phyloP scores from a whole-genome alignment of 306 rosid genomes.

The Vigna mungo region DNA sequence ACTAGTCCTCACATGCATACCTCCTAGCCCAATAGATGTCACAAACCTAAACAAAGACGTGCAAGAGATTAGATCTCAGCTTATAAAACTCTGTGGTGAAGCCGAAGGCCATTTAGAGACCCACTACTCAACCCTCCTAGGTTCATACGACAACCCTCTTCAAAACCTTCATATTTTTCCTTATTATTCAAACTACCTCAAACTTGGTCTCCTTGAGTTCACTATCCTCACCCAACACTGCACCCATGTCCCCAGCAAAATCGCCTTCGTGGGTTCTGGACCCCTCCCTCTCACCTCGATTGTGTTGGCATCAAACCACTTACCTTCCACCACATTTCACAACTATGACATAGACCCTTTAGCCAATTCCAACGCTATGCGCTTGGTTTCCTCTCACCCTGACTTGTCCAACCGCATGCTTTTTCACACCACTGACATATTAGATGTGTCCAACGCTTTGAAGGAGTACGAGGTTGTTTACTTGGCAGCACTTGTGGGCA shows the following conservation, averaged over 20 bases:
- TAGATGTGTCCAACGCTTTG: conserved; percentile 60
- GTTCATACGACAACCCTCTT: conserved; percentile 58
- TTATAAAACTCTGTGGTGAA: conserved; percentile 69
- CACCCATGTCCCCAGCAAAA: conserved; percentile 43
- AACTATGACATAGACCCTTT: conserved; percentile 72
- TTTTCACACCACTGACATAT: conserved; percentile 70
- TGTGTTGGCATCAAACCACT: conserved; percentile 76
- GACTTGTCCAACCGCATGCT: conserved; percentile 71
- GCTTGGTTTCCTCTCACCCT: conserved; percentile 59
- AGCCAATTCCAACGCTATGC: conserved; percentile 72
- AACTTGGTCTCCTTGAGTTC: conserved; percentile 78
- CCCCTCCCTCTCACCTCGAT: conserved; percentile 91
- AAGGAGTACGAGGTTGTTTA: conserved; percentile 72
- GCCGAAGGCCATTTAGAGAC: conserved; percentile 80
- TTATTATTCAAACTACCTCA: conserved; percentile 79
- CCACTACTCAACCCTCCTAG: conserved; percentile 66
- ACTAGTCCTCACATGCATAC: conserved; percentile 81
- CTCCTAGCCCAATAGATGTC: conserved; percentile 72
- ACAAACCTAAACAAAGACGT: conserved; percentile 50
- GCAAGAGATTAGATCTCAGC: conserved; percentile 65
- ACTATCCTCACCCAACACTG: conserved; percentile 62
- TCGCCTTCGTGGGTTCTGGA: conserved; percentile 91
- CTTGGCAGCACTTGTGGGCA: conserved; percentile 89
- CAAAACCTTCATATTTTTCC: conserved; percentile 71
- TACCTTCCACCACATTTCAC: conserved; percentile 63